These are phyloP conservation scores for sorghum (Sorghum bicolor) DNA, from an alignment of 176 grass and related monocot species.

Conservation along the genomic window DNA sequence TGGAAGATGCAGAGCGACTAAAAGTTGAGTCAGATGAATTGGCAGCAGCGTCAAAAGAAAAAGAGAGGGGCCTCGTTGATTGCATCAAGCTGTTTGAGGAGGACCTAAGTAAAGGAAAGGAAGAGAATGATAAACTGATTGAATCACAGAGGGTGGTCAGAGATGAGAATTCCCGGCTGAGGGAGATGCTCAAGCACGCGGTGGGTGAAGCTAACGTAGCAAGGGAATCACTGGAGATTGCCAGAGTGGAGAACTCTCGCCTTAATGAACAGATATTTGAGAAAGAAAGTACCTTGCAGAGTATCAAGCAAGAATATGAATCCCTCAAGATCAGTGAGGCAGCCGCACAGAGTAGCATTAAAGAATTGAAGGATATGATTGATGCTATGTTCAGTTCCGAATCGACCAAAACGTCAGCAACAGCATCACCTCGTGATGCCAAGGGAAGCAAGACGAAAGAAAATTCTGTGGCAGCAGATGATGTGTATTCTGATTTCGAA, in stretches of 20 bases:
- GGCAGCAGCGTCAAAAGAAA: conserved; percentile 50
- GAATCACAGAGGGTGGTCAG: conserved; percentile 68
- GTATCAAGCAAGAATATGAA: conserved; percentile 74
- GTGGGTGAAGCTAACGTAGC: conserved; percentile 64
- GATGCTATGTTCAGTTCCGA: conserved; percentile 57
- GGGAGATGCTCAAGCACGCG: conserved; percentile 82
- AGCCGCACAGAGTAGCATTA: conserved; percentile 60
- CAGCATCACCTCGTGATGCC: conserved; percentile 35
- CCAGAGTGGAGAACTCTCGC: conserved; percentile 63
- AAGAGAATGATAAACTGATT: conserved; percentile 69
- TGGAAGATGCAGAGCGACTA: conserved; percentile 45
- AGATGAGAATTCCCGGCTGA: conserved; percentile 70
- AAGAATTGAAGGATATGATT: conserved; percentile 72
- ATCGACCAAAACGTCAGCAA: conserved; percentile 35
- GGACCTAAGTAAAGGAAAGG: conserved; percentile 51
- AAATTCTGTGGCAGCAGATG: conserved; percentile 25
- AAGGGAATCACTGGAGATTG: conserved; percentile 70
- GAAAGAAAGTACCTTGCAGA: conserved; percentile 63
- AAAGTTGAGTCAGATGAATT: conserved; percentile 54
- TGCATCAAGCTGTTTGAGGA: conserved; percentile 70
- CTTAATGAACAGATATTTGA: conserved; percentile 67
- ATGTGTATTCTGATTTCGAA: conserved; percentile 42
- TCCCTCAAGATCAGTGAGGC: conserved; percentile 81
- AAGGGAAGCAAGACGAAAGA: conserved; percentile 25
- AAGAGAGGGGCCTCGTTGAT: conserved; percentile 61